phyloP scores from a whole-genome alignment of 305 asterid genomes.

The Salvia sclarea region DNA sequence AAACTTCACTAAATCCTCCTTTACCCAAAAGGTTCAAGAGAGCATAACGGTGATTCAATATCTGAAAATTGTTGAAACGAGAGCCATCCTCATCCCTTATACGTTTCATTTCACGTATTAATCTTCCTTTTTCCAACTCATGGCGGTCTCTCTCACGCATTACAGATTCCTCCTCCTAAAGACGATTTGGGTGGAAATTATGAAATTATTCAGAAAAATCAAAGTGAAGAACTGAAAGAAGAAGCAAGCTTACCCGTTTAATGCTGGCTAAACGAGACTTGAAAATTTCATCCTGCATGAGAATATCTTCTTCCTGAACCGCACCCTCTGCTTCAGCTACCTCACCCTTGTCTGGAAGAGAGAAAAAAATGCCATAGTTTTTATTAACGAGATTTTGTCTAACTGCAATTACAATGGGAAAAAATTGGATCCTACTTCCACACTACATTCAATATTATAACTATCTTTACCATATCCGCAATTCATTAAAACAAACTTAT shows the following conservation, averaged over 20 bases:
- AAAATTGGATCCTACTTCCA: conserved; percentile 12
- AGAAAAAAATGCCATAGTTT: conserved; percentile 26
- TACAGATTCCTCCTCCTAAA: conserved; percentile 88
- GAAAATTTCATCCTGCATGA: conserved; percentile 84
- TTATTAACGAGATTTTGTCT: conserved; percentile 11
- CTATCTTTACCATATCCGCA: conserved; percentile 22
- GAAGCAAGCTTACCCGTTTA: conserved; percentile 67
- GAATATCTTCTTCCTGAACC: conserved; percentile 68
- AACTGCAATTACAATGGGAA: conserved; percentile 10
- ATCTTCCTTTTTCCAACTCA: conserved; percentile 93
- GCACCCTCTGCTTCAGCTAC: conserved; percentile 69
- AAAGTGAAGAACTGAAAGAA: conserved; percentile 17
- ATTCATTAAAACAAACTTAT: background rate
- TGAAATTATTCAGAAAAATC: conserved; percentile 11
- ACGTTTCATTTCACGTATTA: conserved; percentile 98
- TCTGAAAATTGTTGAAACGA: conserved; percentile 92
- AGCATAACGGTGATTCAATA: conserved; percentile 93
- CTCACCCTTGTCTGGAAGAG: conserved; percentile 73
- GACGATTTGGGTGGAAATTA: conserved; percentile 33
- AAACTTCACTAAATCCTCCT: conserved; percentile 99
- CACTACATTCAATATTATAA: conserved; percentile 3
- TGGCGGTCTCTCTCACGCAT: conserved; percentile 95
- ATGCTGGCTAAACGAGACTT: conserved; percentile 91
- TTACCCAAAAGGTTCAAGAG: conserved; percentile 95
- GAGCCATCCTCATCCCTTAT: conserved; percentile 98